Base-by-base conservation (phyloP, 495 filamentous ascomycete genomes). In the Thermochaetoides thermophila region DNA sequence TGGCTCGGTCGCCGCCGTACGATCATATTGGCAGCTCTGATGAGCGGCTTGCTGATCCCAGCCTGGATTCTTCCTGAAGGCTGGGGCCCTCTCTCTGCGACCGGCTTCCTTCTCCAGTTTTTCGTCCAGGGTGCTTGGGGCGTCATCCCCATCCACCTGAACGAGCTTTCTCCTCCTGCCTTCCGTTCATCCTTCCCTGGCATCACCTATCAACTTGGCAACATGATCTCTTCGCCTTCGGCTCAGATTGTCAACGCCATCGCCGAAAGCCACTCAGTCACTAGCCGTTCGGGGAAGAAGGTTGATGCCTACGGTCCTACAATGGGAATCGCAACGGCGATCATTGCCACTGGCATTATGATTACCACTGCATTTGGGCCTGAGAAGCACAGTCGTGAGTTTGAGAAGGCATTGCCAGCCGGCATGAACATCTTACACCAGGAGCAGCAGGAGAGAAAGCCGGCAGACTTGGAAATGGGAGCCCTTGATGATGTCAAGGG, bases 121-220 rank as follows among this genome's bases (percentile, higher is more conserved):
- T 82, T 78, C 48, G 66, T 83, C 17, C 76, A 84, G 44, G 81
- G 81, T 6, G 75, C 77, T 0, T 86, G 74, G 75, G 78, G 81
- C 24, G 72, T 84, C 5, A 73, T 84, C 18, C 81, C 81, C 7
- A 78, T 84, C 43, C 80, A 83, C 43, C 63, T 86, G 30, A 81
- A 81, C 50, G 81, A 86, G 57, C 66, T 84, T 0, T 72, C 79
- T 0, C 81, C 79, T 5, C 69, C 73, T 0, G 75, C 76, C 1
- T 83, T 79, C 60, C 69, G 78, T n/a, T 78, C 78, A 3, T 68
- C 57, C 4, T 74, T 79, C 57, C 69, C 71, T 0, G 76, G 76
- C 17, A 51, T 70, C 31, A 75, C 75, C 0, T 83, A 83, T 53
- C 79, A 85, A 52, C 45, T 84, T 3, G 80, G 78, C 12, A 82